A percentile compares a stretch with the other conserved stretches of the same genome.
These are phyloP conservation scores for Thielaviopsis ethacetica DNA, from an alignment of 2,329 filamentous ascomycete genomes.

Conservation along the genomic window DNA sequence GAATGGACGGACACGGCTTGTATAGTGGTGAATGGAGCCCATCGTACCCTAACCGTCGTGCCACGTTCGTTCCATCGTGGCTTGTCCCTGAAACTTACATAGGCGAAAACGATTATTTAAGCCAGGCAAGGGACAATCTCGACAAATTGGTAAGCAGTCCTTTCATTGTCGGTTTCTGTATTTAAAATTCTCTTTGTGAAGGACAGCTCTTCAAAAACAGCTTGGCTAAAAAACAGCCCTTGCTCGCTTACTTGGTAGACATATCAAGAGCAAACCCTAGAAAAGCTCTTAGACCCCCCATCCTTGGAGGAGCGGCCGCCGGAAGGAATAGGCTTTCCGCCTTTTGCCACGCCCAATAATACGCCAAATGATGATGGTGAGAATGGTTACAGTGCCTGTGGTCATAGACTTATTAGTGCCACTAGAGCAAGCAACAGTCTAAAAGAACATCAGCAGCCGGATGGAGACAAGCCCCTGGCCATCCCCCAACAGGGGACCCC, in stretches of 20 bases:
- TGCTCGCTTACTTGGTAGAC: too few species aligned
- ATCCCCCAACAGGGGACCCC: neutral
- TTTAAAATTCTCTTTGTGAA: too few species aligned
- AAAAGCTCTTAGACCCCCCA: too few species aligned
- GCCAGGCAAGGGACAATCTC: neutral
- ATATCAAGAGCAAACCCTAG: too few species aligned
- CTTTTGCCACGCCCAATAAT: neutral
- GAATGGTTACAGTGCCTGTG: neutral
- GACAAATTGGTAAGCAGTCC: neutral
- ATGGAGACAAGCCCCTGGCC: neutral
- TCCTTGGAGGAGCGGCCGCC: too few species aligned
- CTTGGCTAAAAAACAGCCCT: too few species aligned
- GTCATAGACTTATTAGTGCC: neutral
- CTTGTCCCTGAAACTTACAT: neutral
- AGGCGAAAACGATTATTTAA: neutral
- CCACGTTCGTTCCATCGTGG: neutral
- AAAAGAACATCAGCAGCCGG: neutral
- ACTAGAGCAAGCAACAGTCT: neutral
- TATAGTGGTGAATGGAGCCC: neutral
- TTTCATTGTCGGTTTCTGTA: too few species aligned
- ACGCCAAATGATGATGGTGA: neutral
- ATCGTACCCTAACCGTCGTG: neutral
- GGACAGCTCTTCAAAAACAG: too few species aligned
- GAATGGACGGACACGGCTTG: neutral
- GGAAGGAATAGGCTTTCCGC: neutral